Evolutionary conservation across 2,329 filamentous ascomycete species (phyloP).

Genomic region (Cytospora schulzeri): DNA sequence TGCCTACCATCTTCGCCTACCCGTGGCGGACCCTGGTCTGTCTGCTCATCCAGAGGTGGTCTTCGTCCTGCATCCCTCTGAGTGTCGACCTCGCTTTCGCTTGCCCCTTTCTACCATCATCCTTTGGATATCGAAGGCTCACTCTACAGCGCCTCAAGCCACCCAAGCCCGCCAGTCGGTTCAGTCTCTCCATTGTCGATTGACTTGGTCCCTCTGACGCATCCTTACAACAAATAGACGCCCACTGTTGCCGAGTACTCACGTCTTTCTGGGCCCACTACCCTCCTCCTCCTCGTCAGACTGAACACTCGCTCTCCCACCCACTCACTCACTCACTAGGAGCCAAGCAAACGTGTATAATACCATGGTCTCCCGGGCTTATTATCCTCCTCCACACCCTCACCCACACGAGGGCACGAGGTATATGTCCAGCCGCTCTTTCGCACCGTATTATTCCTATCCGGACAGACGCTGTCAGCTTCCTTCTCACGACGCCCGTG

Average conservation of each 20-base stretch:
- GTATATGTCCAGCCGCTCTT: constrained; percentile 41
- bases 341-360: constrained; percentile 16
- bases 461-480: constrained; percentile 43
- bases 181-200: constrained; percentile 11
- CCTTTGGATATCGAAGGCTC: constrained; percentile 13
- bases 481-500: constrained; percentile 40
- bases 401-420: constrained; percentile 38
- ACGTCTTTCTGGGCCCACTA: constrained; percentile 4
- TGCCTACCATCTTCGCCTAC: constrained; percentile 16
- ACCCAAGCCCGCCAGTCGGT: constrained; percentile 21
- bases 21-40: constrained; percentile 8
- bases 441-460: constrained; percentile 41
- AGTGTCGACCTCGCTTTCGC: constrained; percentile 24
- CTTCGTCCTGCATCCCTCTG: constrained; percentile 24
- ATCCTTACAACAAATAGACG: constrained; percentile 19
- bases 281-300: not conserved
- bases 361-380: constrained; percentile 48
- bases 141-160: constrained; percentile 19
- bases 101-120: constrained; percentile 24
- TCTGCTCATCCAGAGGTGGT: constrained; percentile 18
- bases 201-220: constrained; percentile 22
- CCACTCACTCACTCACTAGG: not conserved
- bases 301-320: no score
- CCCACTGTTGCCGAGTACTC: not conserved
- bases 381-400: constrained; percentile 38